Evolutionary conservation across 345 rosid genomes (phyloP).

Genomic region (Citrus sp.): DNA sequence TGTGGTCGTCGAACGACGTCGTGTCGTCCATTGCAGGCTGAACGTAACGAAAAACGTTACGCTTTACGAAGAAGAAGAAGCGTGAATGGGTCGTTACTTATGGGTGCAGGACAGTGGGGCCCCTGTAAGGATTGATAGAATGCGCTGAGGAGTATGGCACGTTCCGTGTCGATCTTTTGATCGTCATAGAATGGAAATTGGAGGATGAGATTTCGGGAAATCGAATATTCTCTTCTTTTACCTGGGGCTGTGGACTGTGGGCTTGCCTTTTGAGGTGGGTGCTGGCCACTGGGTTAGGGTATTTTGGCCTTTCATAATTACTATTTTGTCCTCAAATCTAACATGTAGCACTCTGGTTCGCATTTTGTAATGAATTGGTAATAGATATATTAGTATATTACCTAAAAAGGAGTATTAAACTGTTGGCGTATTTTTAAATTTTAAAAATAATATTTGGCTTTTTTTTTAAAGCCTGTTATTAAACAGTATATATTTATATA

Average conservation of each 20-base stretch:
- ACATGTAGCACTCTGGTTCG: too few relatives aligned
- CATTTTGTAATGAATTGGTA: too few relatives aligned
- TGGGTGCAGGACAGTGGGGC: not conserved
- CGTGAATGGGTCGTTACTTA: not conserved
- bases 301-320: not conserved
- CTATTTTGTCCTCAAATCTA: too few relatives aligned
- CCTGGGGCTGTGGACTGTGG: not conserved
- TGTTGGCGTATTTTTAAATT: too few relatives aligned
- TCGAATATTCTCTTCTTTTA: not conserved
- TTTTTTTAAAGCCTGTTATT: too few relatives aligned
- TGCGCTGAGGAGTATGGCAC: not conserved
- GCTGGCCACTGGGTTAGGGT: too few relatives aligned
- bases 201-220: not conserved
- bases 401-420: too few relatives aligned
- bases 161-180: not conserved
- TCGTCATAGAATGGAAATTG: not conserved
- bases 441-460: too few relatives aligned
- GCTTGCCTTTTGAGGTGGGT: too few relatives aligned
- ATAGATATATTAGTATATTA: too few relatives aligned
- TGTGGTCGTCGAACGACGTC: constrained; percentile 32
- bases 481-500: too few relatives aligned
- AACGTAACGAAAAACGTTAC: too few relatives aligned
- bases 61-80: not conserved
- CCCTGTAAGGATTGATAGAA: not conserved
- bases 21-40: not conserved